A percentile compares a stretch with the other conserved stretches of the same genome.
Conservation (phyloP, 129 eudicot genomes). For the Saussurea involucrata region DNA sequence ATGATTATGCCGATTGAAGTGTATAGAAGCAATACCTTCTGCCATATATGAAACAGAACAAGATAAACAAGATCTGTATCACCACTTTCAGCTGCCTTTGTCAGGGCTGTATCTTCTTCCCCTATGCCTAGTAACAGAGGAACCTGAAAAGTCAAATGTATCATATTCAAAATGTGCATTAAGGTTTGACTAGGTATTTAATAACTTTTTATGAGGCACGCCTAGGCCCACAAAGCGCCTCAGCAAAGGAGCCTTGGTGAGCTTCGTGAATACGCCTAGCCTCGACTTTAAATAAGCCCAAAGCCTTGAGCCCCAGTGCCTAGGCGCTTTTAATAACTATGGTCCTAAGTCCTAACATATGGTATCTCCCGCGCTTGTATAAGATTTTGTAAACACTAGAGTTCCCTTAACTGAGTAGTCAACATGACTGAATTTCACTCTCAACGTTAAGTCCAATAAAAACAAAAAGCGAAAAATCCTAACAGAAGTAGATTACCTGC, state of each 20-base stretch:
- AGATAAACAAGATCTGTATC: conserved; percentile 97
- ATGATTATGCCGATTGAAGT: background rate
- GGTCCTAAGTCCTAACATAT: no score
- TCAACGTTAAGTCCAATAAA: background rate
- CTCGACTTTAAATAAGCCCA: no score
- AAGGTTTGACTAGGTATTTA: no score
- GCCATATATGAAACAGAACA: conserved; percentile 90
- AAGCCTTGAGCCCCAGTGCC: no score
- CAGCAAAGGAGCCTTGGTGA: no score
- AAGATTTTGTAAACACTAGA: no score
- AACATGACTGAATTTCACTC: background rate
- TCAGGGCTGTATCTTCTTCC: conserved; percentile 86
- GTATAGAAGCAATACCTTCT: conserved; percentile 53
- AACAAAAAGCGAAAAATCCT: background rate
- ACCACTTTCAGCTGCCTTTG: conserved; percentile 93
- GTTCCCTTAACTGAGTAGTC: background rate
- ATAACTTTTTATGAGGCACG: no score
- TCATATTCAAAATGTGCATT: background rate
- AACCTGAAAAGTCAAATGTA: conserved; percentile 50
- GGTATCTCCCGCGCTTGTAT: background rate
- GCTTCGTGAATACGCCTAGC: no score
- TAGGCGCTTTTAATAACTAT: no score
- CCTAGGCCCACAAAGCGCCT: no score
- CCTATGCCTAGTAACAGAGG: conserved; percentile 93
- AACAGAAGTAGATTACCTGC: conserved; percentile 51